phyloP scores from a whole-genome alignment of 495 filamentous ascomycete genomes.

The Neurospora terricola region DNA sequence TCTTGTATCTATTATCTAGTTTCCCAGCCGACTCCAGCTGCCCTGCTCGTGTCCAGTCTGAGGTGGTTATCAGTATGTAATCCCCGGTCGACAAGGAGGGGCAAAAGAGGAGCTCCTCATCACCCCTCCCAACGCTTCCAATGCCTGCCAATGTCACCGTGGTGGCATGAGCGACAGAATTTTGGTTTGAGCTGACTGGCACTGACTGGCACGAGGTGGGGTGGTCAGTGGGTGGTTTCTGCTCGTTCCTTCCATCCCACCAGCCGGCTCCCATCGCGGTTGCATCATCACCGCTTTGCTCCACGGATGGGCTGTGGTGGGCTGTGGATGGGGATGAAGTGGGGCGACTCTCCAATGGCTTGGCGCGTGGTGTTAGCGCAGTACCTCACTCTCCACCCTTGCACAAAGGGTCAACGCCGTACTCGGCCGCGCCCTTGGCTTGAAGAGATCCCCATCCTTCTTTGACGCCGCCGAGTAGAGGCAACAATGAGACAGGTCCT shows the following conservation, averaged over 20 bases:
- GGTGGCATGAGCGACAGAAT: constrained; percentile 30
- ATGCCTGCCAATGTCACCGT: constrained; percentile 3
- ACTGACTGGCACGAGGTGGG: constrained; percentile 13
- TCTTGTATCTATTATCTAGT: background rate
- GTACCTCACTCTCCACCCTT: background rate
- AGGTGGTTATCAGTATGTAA: background rate
- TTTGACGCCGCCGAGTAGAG: background rate
- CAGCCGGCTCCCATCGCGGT: constrained; percentile 5
- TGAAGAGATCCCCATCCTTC: background rate
- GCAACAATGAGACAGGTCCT: background rate
- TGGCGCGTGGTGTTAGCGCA: background rate
- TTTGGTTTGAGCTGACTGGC: constrained; percentile 13
- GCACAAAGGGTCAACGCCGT: background rate
- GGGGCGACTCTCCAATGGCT: background rate
- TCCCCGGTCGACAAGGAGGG: background rate
- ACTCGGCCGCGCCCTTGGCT: background rate
- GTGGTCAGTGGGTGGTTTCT: constrained; percentile 10
- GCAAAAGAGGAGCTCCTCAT: background rate
- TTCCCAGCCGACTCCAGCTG: background rate
- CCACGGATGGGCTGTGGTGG: background rate
- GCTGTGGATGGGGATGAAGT: background rate
- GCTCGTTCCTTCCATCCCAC: background rate
- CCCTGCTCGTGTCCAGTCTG: background rate
- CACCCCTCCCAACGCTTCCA: background rate
- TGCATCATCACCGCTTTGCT: constrained; percentile 14